Percentiles rank a stretch among this genome's conserved stretches.
Evolutionary conservation across 805 yeast species (phyloP).

Genomic region (Spathaspora boniae): DNA sequence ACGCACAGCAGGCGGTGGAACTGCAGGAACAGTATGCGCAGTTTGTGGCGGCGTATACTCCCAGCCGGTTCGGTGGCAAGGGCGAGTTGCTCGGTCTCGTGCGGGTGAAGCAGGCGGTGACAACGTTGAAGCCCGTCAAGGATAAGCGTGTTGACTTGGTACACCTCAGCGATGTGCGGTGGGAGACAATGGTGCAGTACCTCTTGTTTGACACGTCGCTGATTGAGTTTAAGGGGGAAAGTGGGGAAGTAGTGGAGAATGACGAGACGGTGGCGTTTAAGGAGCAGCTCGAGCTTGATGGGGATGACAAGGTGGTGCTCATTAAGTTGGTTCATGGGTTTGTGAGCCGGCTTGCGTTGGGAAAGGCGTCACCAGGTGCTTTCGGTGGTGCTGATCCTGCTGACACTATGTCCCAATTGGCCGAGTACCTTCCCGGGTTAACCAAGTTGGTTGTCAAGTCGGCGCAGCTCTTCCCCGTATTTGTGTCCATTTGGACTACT

Average conservation of each 20-base stretch:
- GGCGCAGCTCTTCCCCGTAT: constrained; percentile 14
- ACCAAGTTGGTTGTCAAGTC: constrained; percentile 21
- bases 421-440: constrained; percentile 21
- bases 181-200: constrained; percentile 42
- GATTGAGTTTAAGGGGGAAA: constrained; percentile 15
- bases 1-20: constrained; percentile 35
- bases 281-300: constrained; percentile 23
- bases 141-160: too few relatives aligned
- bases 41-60: constrained; percentile 25
- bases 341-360: constrained; percentile 24
- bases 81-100: too few relatives aligned
- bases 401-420: constrained; percentile 18
- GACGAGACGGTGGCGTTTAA: constrained; percentile 23
- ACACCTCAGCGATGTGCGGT: too few relatives aligned
- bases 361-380: constrained; percentile 20
- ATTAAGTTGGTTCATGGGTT: constrained; percentile 42
- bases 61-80: constrained; percentile 19
- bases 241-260: background rate
- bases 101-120: too few relatives aligned
- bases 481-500: constrained; percentile 25
- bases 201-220: constrained; percentile 44
- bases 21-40: constrained; percentile 31
- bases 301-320: constrained; percentile 21
- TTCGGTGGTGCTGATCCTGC: too few relatives aligned
- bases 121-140: too few relatives aligned